Base-by-base conservation (phyloP, 495 filamentous ascomycete species). In the Darksidea phi region DNA sequence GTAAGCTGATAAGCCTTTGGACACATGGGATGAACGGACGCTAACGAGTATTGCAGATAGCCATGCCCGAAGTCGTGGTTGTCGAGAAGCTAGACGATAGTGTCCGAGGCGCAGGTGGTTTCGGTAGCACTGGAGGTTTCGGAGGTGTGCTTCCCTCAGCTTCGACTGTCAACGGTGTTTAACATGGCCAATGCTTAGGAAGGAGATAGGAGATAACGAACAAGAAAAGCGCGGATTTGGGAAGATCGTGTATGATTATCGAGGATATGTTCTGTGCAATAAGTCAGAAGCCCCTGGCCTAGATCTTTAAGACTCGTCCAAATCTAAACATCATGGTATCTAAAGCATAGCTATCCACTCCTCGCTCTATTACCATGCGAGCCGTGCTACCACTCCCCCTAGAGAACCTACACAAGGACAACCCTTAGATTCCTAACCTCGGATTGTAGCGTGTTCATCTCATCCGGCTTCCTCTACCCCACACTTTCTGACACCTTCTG, bases 61-160 rank as follows among this genome's bases (percentile, higher is more conserved):
- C 85, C 64, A 97, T 91, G 36, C 93, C 94, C 7, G 90, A 95
- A 38, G 88, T 97, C 20, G 69, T 86, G 50, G 91, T 94, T 67
- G 94, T 97, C 8, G 80, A 88, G 74, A 83, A 91, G 76, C 74
- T 98, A 59, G 90, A 94, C 70, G 90, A 90, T 81, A 96, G 89
- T 68, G 88, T 93, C 20, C 78, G 94, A 49, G 94, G 94, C 21
- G 90, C 84, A 0, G 93, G 91, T 17, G 94, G 94, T 8, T 98
- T 98, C 69, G 94, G 94, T 32, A 96, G 91, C 68, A 98, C 94
- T 13, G 94, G 93, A 55, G 71, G 78, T 61, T 75, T 82, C 70
- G 73, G 72, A 1, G 59, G 41, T 20, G 41, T 15, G 13, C 15
- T 20, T 15, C 15, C 15, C 3, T n/a, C 41, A 13, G 18, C 28